Base-by-base conservation (phyloP, 345 rosid species). In the Salix udensis region DNA sequence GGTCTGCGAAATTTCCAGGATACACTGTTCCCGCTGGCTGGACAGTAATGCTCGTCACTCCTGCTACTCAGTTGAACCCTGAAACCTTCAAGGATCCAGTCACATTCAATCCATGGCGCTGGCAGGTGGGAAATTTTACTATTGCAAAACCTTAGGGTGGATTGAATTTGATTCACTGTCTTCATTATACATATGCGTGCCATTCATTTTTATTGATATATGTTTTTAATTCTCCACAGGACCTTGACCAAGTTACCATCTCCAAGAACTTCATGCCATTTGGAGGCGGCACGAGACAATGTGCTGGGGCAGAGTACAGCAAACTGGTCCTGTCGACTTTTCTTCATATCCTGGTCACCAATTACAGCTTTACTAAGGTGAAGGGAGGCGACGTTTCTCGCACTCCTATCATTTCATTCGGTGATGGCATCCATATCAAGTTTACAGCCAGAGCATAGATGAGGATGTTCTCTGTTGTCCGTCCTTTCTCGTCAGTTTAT, bases 231-330 rank as follows among this genome's bases (percentile, higher is more conserved):
- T 68, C 77, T 37, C 76, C n/a, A 71, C 36, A 10, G 86, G 87
- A 18, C 2, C 67, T 72, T 21, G 67, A 60, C 3, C 65, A 53
- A 6, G 23, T 15, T 31, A 50, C 60, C 13, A 39, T 71, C 2
- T 81, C 87, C 7, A 88, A 86, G 65, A 84, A 79, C 4, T 87
- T 83, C 74, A 85, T 85, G 85, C 86, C 83, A 0, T 89, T 86
- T 48, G 90, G 90, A 18, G 84, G 87, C 16, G 92, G 90, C 4
- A 83, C 28, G 1, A 85, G 92, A 73, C 84, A 79, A 0, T 83
- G 90, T 68, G 81, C 65, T 39, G 88, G 88, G 68, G 88, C 90
- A 52, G 87, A 83, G 40, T 82, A 83, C 26, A 74, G 82, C 16
- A 87, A 87, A 68, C 76, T 85, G 34, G 85, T 83, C 6, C 58